Evolutionary conservation across 371 early-diverging fungal species (phyloP).

Genomic region (Rhizomucor pusillus): DNA sequence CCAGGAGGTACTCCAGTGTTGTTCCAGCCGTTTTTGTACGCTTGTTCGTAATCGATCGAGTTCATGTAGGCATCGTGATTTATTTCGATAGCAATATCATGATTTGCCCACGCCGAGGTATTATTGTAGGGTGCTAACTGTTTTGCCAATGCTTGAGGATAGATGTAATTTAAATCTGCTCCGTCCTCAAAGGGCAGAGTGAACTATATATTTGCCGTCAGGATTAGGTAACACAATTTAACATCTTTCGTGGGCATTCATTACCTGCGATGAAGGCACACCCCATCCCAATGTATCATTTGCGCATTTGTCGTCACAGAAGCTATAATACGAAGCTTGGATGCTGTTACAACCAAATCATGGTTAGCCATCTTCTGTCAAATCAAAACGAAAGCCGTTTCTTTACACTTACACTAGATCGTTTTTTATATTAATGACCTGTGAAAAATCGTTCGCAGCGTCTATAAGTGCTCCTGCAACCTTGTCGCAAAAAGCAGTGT

Average conservation of each 20-base stretch:
- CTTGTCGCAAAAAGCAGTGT: slow-evolving; percentile 27
- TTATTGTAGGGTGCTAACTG: slow-evolving; percentile 40
- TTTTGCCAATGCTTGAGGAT: slow-evolving; percentile 48
- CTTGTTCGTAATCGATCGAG: slow-evolving; percentile 22
- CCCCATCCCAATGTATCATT: slow-evolving; percentile 40
- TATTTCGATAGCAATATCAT: slow-evolving; percentile 40
- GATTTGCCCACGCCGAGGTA: slow-evolving; percentile 32
- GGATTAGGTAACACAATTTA: background rate
- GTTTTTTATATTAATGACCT: slow-evolving; percentile 38
- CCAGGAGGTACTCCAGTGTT: slow-evolving; percentile 30
- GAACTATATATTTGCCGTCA: slow-evolving; percentile 16
- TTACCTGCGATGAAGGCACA: slow-evolving; percentile 36
- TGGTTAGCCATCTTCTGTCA: slow-evolving; percentile 8
- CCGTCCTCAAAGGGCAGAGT: slow-evolving; percentile 39
- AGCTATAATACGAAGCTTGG: slow-evolving; percentile 16
- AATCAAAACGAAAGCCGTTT: no score
- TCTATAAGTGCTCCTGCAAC: slow-evolving; percentile 29
- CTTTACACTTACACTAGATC: slow-evolving; percentile 26
- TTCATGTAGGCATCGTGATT: slow-evolving; percentile 45
- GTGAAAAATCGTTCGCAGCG: slow-evolving; percentile 34
- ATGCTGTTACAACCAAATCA: slow-evolving; percentile 1
- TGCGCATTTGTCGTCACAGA: slow-evolving; percentile 31
- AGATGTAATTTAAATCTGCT: slow-evolving; percentile 43
- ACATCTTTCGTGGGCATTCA: background rate
- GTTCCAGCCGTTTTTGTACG: slow-evolving; percentile 29